Base-by-base conservation (phyloP, 2,329 filamentous ascomycete genomes). In the Phoma sp. region DNA sequence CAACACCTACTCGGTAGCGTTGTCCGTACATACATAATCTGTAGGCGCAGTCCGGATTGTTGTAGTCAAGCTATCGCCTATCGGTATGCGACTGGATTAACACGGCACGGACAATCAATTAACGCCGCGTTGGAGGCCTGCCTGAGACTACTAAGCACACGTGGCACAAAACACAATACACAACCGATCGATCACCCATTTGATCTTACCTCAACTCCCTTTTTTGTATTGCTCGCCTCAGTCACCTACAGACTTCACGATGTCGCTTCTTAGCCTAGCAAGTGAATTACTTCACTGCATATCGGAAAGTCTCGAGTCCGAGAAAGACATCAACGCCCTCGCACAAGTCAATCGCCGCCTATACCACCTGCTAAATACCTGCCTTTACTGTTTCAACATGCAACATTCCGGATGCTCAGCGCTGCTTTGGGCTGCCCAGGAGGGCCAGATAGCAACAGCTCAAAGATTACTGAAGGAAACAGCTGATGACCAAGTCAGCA, bases 311-410 rank as follows among this genome's bases (percentile, higher is more conserved):
- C 33, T 51, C 2, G 22, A 51, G n/a, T 43, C 39, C 15, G 48
- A 51, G 17, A 37, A 22, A 43, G 37, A 51, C 24, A 43, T 51
- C 22, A 51, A 51, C 39, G 48, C 39, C 7, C 13, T 43, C 27
- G 38, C 40, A 37, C 39, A 51, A 51, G 39, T 31, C 22, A 51
- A 43, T 22, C 48, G 32, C 22, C 48, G 32, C 19, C 48, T 51
- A 17, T 44, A 51, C 32, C 7, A 10, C 17, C 38, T 44, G 12
- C 39, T 51, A n/a, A 31, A 51, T 17, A 27, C 6, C 13, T 21
- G 38, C 17, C 48, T 51, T 15, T 51, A 51, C 22, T 22, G 48
- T 15, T 38, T 25, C n/a, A 51, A 51, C 32, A n/a, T 38, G 15
- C 39, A 29, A n/a, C 22, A 51, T 22, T 43, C 38, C 17, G 17